Conservation (phyloP, 2,329 filamentous ascomycete species). For the Balansia obtecta region DNA sequence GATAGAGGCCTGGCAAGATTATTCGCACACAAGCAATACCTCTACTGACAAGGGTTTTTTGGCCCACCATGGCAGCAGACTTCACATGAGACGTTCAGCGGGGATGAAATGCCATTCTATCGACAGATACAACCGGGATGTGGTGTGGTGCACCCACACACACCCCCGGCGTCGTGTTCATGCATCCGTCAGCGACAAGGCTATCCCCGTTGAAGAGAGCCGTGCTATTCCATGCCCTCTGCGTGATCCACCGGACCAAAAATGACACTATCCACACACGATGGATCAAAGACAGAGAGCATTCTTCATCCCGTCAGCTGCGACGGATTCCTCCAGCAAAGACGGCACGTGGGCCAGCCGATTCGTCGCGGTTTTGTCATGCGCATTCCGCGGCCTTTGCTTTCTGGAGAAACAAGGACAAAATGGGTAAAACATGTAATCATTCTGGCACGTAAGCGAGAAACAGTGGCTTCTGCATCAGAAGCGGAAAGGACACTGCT, state of each 20-base stretch:
- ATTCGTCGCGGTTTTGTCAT: not conserved
- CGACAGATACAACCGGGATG: no score
- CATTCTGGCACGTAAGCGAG: no score
- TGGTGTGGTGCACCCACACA: no score
- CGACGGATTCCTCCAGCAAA: not conserved
- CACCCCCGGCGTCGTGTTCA: not conserved
- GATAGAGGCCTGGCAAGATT: not conserved
- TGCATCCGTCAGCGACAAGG: not conserved
- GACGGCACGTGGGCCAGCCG: slow-evolving; percentile 1
- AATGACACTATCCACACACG: not conserved
- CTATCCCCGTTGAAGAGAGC: not conserved
- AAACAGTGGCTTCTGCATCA: no score
- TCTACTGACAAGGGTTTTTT: not conserved
- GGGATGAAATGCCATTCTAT: not conserved
- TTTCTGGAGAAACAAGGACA: not conserved
- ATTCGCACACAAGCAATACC: not conserved
- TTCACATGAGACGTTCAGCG: not conserved
- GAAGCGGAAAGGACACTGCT: no score
- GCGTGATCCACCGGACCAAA: not conserved
- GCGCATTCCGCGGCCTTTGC: not conserved
- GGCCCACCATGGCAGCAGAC: not conserved
- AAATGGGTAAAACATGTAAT: no score
- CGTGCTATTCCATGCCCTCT: not conserved
- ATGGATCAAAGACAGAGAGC: not conserved
- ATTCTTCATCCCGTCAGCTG: not conserved